phyloP scores from a whole-genome alignment of 2,329 filamentous ascomycete genomes.

The Colletotrichum sp. region DNA sequence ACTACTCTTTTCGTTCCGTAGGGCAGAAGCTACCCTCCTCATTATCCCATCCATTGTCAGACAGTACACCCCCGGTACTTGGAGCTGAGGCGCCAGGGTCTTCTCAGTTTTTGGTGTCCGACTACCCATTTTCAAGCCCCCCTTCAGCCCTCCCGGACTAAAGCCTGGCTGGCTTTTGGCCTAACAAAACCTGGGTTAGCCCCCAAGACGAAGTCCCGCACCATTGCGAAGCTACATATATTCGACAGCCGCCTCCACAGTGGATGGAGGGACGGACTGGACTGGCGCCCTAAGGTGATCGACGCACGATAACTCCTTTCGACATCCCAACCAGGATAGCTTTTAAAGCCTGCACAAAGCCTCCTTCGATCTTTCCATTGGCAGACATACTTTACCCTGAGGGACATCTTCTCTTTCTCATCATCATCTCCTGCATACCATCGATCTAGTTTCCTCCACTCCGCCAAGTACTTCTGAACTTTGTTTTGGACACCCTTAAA shows the following conservation, averaged over 20 bases:
- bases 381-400: background rate
- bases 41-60: background rate
- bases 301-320: conserved; percentile 22
- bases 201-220: conserved; percentile 22
- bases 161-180: conserved; percentile 29
- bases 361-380: conserved; percentile 11
- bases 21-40: conserved; percentile 3
- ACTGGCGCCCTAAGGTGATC: conserved; percentile 19
- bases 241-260: conserved; percentile 21
- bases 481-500: background rate
- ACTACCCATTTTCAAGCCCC: conserved; percentile 24
- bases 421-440: background rate
- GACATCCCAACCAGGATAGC: conserved; percentile 16
- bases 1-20: background rate
- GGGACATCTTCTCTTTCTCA: background rate
- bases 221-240: conserved; percentile 23
- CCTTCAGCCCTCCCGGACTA: conserved; percentile 45
- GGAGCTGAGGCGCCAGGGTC: conserved; percentile 21
- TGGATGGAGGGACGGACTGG: conserved; percentile 6
- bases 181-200: conserved; percentile 35
- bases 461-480: background rate
- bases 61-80: conserved; percentile 18
- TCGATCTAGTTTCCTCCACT: background rate
- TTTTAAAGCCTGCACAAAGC: conserved; percentile 20
- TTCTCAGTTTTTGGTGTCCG: conserved; percentile 13